Evolutionary conservation across 352 stramenopile genomes (phyloP), one percentile per base, ranked within the genome.

Genomic region (Phytopythium mirpurense): DNA sequence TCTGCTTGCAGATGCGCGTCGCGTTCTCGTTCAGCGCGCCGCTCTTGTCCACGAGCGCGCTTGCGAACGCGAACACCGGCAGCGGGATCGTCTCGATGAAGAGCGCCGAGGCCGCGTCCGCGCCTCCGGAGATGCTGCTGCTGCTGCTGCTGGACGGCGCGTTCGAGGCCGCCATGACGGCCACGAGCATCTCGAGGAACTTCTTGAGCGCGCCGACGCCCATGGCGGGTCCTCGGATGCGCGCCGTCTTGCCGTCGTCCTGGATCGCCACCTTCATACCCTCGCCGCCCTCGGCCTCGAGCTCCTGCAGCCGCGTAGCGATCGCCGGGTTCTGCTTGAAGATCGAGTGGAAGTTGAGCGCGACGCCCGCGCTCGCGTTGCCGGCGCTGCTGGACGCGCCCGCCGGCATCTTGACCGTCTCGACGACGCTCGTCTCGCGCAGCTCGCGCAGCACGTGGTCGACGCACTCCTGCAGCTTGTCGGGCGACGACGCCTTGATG

Each of bases 121-220:
- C 29, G 0, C 32, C 32, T 5, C 31, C 5, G 9, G 5, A 10
- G 9, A 5, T 32, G 29, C 9, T 32, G 29, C 9, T 32, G 29
- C 29, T 32, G 29, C 29, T 19, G 46, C 21, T 51, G 29, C n/a
- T 51, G 3, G 45, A 51, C 10, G 45, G 23, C 19, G 45, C 27
- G 15, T 38, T 40, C 24, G 45, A 40, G 18, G 24, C 46, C 14
- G 31, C 19, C 46, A 52, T 52, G 27, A 37, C 56, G 37, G 72
- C 70, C 14, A 83, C 64, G 10, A 92, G 65, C 82, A 90, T 90
- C 44, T 88, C 77, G 32, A 92, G 51, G 45, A 90, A 92, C 38
- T 62, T 71, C 62, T 89, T 90, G 38, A 92, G 60, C 43, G 78
- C 72, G 42, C 74, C 78, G 45, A 90, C 83, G 36, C 77, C 78